Conservation (phyloP, 352 stramenopile species). For the Phytophthora pini region DNA sequence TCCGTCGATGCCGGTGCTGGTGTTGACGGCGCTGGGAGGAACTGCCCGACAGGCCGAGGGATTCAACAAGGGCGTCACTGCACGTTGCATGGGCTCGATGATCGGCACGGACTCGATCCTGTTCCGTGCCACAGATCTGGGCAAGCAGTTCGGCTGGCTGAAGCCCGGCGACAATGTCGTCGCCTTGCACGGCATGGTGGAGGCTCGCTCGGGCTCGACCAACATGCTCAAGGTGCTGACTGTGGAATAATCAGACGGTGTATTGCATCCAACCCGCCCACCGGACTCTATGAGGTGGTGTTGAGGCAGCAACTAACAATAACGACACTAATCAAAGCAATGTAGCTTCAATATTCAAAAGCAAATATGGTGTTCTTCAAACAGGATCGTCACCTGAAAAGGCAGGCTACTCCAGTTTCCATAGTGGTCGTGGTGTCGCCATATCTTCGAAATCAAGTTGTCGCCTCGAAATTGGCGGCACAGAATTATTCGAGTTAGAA, state of each 20-base stretch:
- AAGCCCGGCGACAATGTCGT: conserved; percentile 90
- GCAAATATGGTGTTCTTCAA: neutral
- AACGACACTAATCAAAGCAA: conserved; percentile 19
- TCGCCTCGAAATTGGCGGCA: conserved; percentile 3
- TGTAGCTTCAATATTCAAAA: conserved; percentile 32
- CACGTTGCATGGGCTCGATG: conserved; percentile 84
- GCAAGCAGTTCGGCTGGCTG: conserved; percentile 89
- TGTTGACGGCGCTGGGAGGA: conserved; percentile 65
- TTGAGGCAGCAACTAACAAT: conserved; percentile 11
- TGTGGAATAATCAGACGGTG: conserved; percentile 59
- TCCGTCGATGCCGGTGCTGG: conserved; percentile 73
- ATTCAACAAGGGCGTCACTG: conserved; percentile 69
- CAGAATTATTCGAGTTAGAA: neutral
- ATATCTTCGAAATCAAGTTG: conserved; percentile 29
- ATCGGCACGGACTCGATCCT: conserved; percentile 93
- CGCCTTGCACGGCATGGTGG: conserved; percentile 90
- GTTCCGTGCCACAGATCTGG: conserved; percentile 85
- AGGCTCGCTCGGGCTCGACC: conserved; percentile 87
- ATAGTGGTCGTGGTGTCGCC: neutral
- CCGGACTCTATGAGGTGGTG: conserved; percentile 17
- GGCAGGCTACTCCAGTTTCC: neutral
- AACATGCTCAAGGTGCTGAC: conserved; percentile 94
- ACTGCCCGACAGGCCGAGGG: conserved; percentile 74
- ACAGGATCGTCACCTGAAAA: no score
- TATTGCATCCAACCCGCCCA: conserved; percentile 15